These are phyloP conservation scores for Sungouiella thailandica DNA, from an alignment of 805 yeast genomes.

Conservation along the genomic window DNA sequence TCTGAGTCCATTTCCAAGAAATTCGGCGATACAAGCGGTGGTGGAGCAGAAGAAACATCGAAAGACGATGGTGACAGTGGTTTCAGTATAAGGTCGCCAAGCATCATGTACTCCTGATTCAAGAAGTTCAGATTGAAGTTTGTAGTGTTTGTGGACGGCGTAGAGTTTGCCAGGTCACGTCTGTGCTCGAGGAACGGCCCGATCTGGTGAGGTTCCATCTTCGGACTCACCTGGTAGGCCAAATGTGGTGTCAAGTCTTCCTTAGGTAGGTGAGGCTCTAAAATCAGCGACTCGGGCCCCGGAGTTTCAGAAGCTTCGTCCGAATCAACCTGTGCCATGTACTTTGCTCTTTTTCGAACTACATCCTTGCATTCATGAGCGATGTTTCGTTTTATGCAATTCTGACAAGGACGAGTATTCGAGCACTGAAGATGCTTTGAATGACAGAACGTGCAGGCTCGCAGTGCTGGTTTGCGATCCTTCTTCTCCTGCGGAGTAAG, in stretches of 20 bases:
- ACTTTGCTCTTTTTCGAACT: conserved; percentile 47
- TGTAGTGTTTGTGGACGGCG: conserved; percentile 11
- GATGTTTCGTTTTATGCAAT: conserved; percentile 61
- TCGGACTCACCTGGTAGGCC: background rate
- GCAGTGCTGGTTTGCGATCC: conserved; percentile 54
- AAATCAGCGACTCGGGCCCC: background rate
- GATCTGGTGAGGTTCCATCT: background rate
- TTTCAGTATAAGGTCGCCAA: conserved; percentile 46
- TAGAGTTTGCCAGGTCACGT: conserved; percentile 8
- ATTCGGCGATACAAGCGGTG: conserved; percentile 9
- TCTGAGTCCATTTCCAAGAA: conserved; percentile 10
- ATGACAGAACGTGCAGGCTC: conserved; percentile 74
- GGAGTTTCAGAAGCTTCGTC: background rate
- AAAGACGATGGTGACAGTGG: conserved; percentile 37
- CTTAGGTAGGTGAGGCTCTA: background rate
- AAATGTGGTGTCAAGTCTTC: background rate
- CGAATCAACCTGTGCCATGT: conserved; percentile 13
- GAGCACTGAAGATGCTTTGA: conserved; percentile 72
- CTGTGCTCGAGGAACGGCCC: background rate
- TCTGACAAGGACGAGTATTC: conserved; percentile 62
- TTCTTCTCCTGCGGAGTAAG: conserved; percentile 50
- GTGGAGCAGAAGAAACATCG: conserved; percentile 15
- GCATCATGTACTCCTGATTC: conserved; percentile 47
- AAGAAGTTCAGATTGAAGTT: conserved; percentile 40
- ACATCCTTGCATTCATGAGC: conserved; percentile 54